Evolutionary conservation across 805 yeast species (phyloP).

Genomic region (Pichia ethanolica): DNA sequence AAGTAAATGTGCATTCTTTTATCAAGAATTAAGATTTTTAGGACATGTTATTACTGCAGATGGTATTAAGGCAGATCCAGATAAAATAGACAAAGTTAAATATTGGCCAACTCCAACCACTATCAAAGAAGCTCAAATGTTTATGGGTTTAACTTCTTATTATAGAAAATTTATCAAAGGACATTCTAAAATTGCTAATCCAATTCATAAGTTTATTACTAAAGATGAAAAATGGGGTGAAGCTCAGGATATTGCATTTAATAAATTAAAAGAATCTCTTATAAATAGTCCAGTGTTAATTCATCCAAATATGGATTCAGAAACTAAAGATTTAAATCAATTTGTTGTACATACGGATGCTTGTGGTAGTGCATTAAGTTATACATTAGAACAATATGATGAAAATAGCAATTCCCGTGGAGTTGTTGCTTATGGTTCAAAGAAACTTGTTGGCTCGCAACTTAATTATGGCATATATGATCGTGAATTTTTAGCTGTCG

Average conservation of each 20-base stretch:
- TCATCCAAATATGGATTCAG: neutral
- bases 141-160: neutral
- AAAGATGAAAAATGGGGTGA: neutral
- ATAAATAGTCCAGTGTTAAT: neutral
- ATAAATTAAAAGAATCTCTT: neutral
- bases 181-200: neutral
- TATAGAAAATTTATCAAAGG: neutral
- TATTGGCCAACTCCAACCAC: neutral
- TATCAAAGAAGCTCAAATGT: neutral
- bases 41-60: neutral
- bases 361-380: neutral
- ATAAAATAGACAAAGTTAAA: neutral
- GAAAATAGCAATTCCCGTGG: neutral
- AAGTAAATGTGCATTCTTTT: neutral
- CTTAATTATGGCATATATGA: neutral
- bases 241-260: neutral
- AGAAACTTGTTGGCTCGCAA: neutral
- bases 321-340: no score
- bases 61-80: neutral
- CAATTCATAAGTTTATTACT: neutral
- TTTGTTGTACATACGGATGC: slow-evolving; percentile 3
- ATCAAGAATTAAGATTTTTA: neutral
- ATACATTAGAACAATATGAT: slow-evolving; percentile 1
- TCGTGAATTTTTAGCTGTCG: neutral
- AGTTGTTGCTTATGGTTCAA: slow-evolving; percentile 3